These are phyloP conservation scores for Tinospora cordifolia DNA, from an alignment of 164 flowering plant genomes.

Conservation along the genomic window DNA sequence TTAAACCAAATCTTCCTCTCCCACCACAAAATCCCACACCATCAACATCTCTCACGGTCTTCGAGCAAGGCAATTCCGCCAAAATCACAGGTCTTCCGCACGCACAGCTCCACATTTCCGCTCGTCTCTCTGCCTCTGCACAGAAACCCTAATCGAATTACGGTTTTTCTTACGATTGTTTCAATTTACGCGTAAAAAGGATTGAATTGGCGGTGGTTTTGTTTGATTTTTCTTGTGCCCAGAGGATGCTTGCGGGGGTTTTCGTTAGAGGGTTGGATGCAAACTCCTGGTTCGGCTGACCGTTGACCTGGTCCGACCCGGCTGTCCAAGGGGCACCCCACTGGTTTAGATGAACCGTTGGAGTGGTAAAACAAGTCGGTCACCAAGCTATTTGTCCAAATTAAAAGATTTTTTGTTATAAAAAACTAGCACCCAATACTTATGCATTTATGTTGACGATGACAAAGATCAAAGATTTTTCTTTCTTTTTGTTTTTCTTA, in stretches of 20 bases:
- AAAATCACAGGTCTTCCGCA: constrained; percentile 13
- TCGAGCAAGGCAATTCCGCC: neutral
- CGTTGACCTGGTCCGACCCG: neutral
- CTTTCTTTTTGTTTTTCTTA: too few species aligned
- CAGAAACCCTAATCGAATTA: neutral
- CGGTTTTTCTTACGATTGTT: neutral
- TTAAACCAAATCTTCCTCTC: constrained; percentile 11
- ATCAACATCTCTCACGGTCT: neutral
- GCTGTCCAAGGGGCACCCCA: too few species aligned
- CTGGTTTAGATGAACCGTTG: too few species aligned
- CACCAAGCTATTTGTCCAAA: too few species aligned
- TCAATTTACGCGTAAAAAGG: too few species aligned
- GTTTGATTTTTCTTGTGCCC: neutral
- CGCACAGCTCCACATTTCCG: constrained; percentile 18
- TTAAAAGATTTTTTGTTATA: too few species aligned
- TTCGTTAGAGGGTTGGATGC: neutral
- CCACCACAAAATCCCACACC: neutral
- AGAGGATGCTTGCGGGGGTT: neutral
- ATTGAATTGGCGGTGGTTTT: too few species aligned
- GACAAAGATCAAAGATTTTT: too few species aligned
- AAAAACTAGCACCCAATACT: too few species aligned
- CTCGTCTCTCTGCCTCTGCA: neutral
- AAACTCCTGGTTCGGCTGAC: neutral
- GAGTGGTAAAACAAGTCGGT: too few species aligned
- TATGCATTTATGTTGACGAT: too few species aligned